phyloP scores from a whole-genome alignment of 768 basidiomycete genomes.

The Mrakia blollopis region DNA sequence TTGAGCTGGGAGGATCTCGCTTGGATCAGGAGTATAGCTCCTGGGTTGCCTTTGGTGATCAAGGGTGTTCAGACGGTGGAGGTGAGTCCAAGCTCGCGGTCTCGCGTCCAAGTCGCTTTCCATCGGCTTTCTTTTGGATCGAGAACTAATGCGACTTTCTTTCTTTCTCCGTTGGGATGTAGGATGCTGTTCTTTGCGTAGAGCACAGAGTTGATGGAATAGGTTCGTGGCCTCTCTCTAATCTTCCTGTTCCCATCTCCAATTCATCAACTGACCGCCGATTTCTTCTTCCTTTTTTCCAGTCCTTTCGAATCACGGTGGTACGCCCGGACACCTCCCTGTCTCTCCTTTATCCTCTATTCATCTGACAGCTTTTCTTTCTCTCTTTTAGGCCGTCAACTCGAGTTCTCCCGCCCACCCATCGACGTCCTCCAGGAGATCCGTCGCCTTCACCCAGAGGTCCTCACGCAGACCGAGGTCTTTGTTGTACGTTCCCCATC shows the following conservation, averaged over 20 bases:
- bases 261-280: background rate
- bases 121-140: too few species aligned
- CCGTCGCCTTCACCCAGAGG: slow-evolving; percentile 2
- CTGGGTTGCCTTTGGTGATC: slow-evolving; percentile 42
- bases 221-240: slow-evolving; percentile 13
- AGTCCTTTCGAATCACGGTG: slow-evolving; percentile 46
- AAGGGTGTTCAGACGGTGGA: slow-evolving; percentile 45
- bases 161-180: background rate
- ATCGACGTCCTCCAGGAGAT: slow-evolving; percentile 21
- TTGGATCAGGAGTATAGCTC: slow-evolving; percentile 42
- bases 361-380: background rate
- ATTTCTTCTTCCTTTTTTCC: background rate
- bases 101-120: too few species aligned
- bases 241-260: background rate
- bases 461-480: slow-evolving; percentile 6
- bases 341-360: background rate
- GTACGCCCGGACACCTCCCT: too few species aligned
- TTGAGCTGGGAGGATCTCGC: slow-evolving; percentile 43
- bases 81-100: slow-evolving; percentile 21
- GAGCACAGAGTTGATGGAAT: slow-evolving; percentile 48
- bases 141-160: background rate
- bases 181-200: slow-evolving; percentile 43
- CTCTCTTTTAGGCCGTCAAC: slow-evolving; percentile 21
- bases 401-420: slow-evolving; percentile 8
- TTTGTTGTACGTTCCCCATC: slow-evolving; percentile 8